phyloP scores from a whole-genome alignment of 2,329 filamentous ascomycete species.

The Aotearoamyces nothofagi region DNA sequence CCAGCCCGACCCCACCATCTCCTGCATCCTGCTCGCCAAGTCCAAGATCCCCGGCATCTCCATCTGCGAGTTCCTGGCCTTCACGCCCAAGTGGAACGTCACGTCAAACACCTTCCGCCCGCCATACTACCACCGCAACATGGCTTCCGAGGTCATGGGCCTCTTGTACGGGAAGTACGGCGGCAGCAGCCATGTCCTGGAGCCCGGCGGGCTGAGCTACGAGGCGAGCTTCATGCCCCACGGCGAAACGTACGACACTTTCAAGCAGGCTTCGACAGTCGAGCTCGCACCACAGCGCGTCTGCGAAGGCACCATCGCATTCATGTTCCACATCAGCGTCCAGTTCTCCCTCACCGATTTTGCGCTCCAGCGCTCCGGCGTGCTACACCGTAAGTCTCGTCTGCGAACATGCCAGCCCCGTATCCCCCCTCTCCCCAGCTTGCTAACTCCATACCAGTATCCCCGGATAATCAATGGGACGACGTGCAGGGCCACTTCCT shows the following conservation, averaged over 20 bases:
- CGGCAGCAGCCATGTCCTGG: conserved; percentile 24
- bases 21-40: conserved; percentile 46
- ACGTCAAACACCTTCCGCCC: conserved; percentile 42
- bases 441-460: too few relatives aligned
- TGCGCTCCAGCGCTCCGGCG: conserved; percentile 22
- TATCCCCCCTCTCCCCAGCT: too few relatives aligned
- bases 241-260: conserved; percentile 26
- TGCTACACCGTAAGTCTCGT: neutral
- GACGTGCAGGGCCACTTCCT: conserved; percentile 9
- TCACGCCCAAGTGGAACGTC: conserved; percentile 51
- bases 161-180: conserved; percentile 26
- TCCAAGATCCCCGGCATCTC: conserved; percentile 37
- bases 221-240: conserved; percentile 27
- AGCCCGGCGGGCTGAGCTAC: conserved; percentile 26
- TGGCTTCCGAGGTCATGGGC: conserved; percentile 32
- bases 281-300: conserved; percentile 27
- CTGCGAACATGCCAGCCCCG: too few relatives aligned
- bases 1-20: conserved; percentile 53
- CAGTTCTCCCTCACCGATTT: conserved; percentile 41
- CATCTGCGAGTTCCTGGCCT: conserved; percentile 48
- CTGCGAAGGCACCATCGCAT: conserved; percentile 28
- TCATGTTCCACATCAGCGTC: conserved; percentile 32
- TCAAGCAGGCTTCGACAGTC: conserved; percentile 29
- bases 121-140: conserved; percentile 42
- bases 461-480: too few relatives aligned